phyloP scores from a whole-genome alignment of 2,329 filamentous ascomycete genomes.

The Thielaviopsis cerberus region DNA sequence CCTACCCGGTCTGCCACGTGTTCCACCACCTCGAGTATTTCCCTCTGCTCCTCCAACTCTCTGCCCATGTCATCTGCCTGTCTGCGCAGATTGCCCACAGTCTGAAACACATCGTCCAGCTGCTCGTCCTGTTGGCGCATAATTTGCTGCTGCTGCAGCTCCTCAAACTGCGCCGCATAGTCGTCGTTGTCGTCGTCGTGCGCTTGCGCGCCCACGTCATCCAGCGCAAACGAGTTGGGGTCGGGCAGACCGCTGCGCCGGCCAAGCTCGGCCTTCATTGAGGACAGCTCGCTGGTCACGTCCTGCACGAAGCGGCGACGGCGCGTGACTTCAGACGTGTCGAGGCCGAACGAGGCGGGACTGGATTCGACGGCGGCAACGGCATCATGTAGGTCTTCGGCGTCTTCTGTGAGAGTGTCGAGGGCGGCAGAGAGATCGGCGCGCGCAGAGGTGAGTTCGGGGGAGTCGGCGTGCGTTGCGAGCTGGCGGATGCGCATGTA shows the following conservation, averaged over 20 bases:
- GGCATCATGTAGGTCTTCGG: constrained; percentile 71
- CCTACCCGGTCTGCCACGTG: constrained; percentile 71
- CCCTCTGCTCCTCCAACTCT: constrained; percentile 84
- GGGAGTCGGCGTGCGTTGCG: constrained; percentile 49
- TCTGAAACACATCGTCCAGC: constrained; percentile 79
- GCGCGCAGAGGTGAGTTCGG: constrained; percentile 67
- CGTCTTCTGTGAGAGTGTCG: constrained; percentile 56
- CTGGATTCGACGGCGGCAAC: constrained; percentile 76
- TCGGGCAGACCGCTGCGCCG: constrained; percentile 29
- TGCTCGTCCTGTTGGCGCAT: constrained; percentile 91
- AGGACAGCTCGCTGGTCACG: constrained; percentile 71
- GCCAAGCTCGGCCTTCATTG: constrained; percentile 65
- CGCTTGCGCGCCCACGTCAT: constrained; percentile 16
- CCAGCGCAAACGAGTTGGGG: constrained; percentile 38
- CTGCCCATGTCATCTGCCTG: constrained; percentile 93
- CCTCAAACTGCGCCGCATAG: constrained; percentile 67
- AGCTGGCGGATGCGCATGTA: constrained; percentile 91
- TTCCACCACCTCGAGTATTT: constrained; percentile 76
- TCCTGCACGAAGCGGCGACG: constrained; percentile 71
- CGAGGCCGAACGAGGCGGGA: constrained; percentile 72
- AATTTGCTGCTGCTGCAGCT: constrained; percentile 76
- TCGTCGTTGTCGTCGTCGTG: constrained; percentile 28
- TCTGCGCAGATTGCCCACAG: constrained; percentile 72
- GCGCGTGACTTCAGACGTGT: constrained; percentile 62
- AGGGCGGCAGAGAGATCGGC: constrained; percentile 49